These are phyloP conservation scores for Annulohypoxylon bovei DNA, from an alignment of 495 filamentous ascomycete species.

Conservation along the genomic window DNA sequence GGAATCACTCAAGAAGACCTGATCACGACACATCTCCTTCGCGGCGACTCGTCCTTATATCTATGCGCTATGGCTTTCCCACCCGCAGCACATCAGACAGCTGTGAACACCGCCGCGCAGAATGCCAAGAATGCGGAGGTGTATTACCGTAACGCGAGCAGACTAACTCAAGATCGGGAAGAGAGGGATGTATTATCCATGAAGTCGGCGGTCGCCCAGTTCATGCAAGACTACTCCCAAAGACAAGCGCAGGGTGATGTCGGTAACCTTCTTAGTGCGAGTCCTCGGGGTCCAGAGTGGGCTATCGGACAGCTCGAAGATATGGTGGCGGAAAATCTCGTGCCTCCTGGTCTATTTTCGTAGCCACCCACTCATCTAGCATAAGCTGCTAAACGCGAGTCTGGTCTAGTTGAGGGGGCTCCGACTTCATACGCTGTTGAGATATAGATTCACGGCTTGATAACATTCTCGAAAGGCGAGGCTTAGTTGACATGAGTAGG, in stretches of 20 bases:
- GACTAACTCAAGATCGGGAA: constrained; percentile 56
- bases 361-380: background rate
- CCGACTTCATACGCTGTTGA: too few species aligned
- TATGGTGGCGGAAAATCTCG: constrained; percentile 34
- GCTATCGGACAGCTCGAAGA: constrained; percentile 29
- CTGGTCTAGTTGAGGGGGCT: too few species aligned
- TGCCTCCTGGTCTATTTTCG: constrained; percentile 19
- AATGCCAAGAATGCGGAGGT: constrained; percentile 69
- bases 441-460: too few species aligned
- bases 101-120: constrained; percentile 58
- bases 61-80: constrained; percentile 63
- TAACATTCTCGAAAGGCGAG: background rate
- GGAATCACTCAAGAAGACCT: constrained; percentile 54
- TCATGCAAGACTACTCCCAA: constrained; percentile 19
- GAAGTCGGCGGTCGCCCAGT: constrained; percentile 37
- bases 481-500: background rate
- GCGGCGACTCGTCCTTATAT: constrained; percentile 68
- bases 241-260: constrained; percentile 13
- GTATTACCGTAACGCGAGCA: constrained; percentile 69
- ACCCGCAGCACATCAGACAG: constrained; percentile 58
- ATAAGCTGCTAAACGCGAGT: too few species aligned
- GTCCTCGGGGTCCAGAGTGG: constrained; percentile 20
- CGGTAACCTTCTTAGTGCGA: constrained; percentile 4
- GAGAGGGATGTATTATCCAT: constrained; percentile 33
- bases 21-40: constrained; percentile 65